Base-by-base conservation (phyloP, 495 filamentous ascomycete genomes). In the Daldinia bambusicola region DNA sequence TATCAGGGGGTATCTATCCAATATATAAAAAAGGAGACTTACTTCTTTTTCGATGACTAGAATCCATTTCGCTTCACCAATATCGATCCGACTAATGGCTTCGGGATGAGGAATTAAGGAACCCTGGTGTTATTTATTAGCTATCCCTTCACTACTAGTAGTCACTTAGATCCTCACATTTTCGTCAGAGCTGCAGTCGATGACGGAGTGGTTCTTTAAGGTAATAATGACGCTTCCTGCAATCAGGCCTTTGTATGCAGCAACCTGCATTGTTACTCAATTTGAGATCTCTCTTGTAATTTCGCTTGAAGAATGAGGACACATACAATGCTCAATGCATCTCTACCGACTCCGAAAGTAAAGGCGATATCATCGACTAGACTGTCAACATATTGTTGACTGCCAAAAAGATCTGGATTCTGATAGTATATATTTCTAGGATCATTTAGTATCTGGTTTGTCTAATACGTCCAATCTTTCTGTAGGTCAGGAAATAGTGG, bases 1-100 rank as follows among this genome's bases (percentile, higher is more conserved):
- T 31, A 40, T 65, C 13, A 40, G 38, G 16, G 13, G 26, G 66
- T 16, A 6, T 9, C 20, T 18, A 10, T n/a, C 7, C 13, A 59
- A 9, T 34, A 6, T 18, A 13, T 4, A 22, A 4, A 36, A 5
- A 2, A 37, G 14, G 4, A 32, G 10, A 32, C 75, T 48, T 75
- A 91, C 93, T 84, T 99, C 95, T 82, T 99, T 99, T 76, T 99
- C 95, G 37, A 99, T 86, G 0, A 98, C 85, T 0, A 98, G 74
- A 30, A 98, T 82, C 94, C 93, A 97, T 51, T 85, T 77, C 0
- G 86, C 76, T 18, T 74, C 68, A 0, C 80, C 75, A 9, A 93
- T 79, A 60, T 89, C 79, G 16, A 96, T 74, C 5, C 74, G 76
- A 1, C 83, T 76, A 7, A 89, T 82, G 0, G 88, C 81, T 38